phyloP scores from a whole-genome alignment of 495 filamentous ascomycete species.

The Penicillium dipodomyicola region DNA sequence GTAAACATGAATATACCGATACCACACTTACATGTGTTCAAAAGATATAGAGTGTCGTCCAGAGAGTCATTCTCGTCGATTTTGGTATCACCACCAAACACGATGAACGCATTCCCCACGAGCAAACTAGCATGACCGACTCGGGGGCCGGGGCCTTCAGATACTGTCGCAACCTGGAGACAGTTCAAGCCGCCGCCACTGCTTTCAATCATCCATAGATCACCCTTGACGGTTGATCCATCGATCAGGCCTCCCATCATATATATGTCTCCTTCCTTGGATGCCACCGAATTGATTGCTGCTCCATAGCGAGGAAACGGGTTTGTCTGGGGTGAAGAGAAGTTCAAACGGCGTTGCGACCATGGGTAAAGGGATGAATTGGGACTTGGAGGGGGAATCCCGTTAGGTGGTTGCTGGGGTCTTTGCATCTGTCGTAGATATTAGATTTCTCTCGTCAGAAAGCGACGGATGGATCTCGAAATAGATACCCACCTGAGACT shows the following conservation, averaged over 20 bases:
- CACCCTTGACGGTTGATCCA: constrained; percentile 90
- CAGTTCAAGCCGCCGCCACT: constrained; percentile 79
- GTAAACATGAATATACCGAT: neutral
- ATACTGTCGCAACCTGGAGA: constrained; percentile 85
- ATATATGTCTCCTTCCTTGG: constrained; percentile 96
- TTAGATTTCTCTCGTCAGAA: neutral
- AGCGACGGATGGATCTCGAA: neutral
- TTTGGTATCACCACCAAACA: constrained; percentile 98
- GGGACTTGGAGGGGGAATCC: constrained; percentile 41
- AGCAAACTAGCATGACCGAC: constrained; percentile 94
- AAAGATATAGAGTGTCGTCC: constrained; percentile 92
- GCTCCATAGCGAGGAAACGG: constrained; percentile 98
- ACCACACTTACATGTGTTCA: constrained; percentile 85
- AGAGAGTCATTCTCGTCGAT: constrained; percentile 86
- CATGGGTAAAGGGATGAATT: constrained; percentile 82
- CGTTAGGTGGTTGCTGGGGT: constrained; percentile 34
- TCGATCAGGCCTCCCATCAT: constrained; percentile 97
- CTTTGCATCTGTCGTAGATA: constrained; percentile 29
- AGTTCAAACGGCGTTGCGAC: constrained; percentile 86
- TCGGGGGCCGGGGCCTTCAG: constrained; percentile 90
- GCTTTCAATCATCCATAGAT: constrained; percentile 96
- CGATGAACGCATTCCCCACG: constrained; percentile 98
- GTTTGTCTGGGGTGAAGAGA: constrained; percentile 75
- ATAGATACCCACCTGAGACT: constrained; percentile 45
- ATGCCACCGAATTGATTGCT: constrained; percentile 86